phyloP scores from a whole-genome alignment of 176 grass and related monocot genomes.

The Otatea glauca region DNA sequence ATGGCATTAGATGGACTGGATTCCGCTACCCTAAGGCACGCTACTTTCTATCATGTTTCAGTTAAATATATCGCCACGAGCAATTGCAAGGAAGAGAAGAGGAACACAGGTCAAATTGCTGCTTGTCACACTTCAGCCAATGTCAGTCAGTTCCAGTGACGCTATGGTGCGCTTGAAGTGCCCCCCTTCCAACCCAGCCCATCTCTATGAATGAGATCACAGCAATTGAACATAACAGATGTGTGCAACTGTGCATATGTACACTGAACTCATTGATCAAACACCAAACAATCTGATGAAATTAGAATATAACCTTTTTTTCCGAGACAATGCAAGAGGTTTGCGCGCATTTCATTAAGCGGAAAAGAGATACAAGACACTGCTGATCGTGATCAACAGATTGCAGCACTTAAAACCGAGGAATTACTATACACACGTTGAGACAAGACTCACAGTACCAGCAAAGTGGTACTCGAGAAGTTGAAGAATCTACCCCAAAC shows the following conservation, averaged over 20 bases:
- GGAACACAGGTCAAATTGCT: background rate
- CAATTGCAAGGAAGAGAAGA: background rate
- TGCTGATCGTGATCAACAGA: too few species aligned
- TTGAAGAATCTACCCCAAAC: background rate
- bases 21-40: background rate
- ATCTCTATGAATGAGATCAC: conserved; percentile 9
- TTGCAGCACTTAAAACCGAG: too few species aligned
- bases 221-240: background rate
- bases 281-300: background rate
- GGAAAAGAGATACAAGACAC: too few species aligned
- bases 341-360: too few species aligned
- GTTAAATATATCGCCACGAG: background rate
- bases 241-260: background rate
- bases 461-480: background rate
- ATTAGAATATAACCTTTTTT: background rate
- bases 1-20: background rate
- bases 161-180: background rate
- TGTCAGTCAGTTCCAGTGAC: background rate
- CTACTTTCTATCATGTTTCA: background rate
- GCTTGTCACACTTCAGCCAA: background rate
- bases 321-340: too few species aligned
- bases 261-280: background rate
- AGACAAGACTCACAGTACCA: background rate
- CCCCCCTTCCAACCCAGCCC: background rate
- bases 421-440: background rate